Evolutionary conservation across 768 basidiomycete genomes (phyloP).

Genomic region (Suillus hirtellus): DNA sequence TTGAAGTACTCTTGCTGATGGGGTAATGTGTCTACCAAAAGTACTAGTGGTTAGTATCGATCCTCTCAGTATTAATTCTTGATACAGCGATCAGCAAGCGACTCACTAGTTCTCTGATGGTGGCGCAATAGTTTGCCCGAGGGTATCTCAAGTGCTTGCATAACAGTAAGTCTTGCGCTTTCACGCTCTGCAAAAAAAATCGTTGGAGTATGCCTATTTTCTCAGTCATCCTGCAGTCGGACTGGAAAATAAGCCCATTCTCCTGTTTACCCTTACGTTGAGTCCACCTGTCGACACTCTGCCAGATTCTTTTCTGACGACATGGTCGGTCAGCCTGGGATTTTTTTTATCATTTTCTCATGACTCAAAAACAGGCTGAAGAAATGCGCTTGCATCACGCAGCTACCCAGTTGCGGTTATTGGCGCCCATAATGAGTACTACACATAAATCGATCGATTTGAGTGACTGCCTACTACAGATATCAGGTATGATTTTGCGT

Average conservation of each 20-base stretch:
- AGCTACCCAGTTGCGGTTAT: background rate
- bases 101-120: slow-evolving; percentile 64
- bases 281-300: slow-evolving; percentile 50
- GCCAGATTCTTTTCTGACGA: slow-evolving; percentile 70
- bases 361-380: slow-evolving; percentile 41
- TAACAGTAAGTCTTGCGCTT: slow-evolving; percentile 55
- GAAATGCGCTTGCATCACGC: background rate
- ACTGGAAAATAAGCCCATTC: slow-evolving; percentile 71
- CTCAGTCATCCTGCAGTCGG: slow-evolving; percentile 50
- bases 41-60: background rate
- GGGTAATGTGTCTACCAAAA: background rate
- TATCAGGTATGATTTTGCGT: slow-evolving; percentile 50
- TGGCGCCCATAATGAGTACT: slow-evolving; percentile 81
- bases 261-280: slow-evolving; percentile 79
- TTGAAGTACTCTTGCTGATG: background rate
- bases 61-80: background rate
- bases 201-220: slow-evolving; percentile 23
- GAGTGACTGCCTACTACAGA: slow-evolving; percentile 33
- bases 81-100: slow-evolving; percentile 39
- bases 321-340: slow-evolving; percentile 49
- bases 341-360: background rate
- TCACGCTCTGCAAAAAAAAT: background rate
- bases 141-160: slow-evolving; percentile 43
- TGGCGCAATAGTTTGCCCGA: slow-evolving; percentile 67
- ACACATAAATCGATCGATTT: slow-evolving; percentile 7